phyloP scores from a whole-genome alignment of 169 alveolate genomes.

The Plasmodium relictum region DNA sequence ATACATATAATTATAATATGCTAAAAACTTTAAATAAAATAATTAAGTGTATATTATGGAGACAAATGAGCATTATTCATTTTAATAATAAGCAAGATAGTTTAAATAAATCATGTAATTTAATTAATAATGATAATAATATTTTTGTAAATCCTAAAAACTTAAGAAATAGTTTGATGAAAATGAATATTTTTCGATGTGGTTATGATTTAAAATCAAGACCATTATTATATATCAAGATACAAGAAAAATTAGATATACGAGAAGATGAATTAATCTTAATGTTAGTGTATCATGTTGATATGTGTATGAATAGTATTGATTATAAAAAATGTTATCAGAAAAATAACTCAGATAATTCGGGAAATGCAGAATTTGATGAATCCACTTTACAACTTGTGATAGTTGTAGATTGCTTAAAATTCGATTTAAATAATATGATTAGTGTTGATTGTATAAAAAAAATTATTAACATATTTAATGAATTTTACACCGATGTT shows the following conservation, averaged over 20 bases:
- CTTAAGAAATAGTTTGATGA: conserved; percentile 35
- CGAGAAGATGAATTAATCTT: conserved; percentile 44
- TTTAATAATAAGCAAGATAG: conserved; percentile 23
- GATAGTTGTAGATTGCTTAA: conserved; percentile 51
- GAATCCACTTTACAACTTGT: conserved; percentile 47
- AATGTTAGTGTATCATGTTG: conserved; percentile 59
- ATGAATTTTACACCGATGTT: conserved; percentile 70
- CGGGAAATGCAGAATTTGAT: background rate
- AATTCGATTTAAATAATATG: conserved; percentile 71
- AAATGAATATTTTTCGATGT: conserved; percentile 43
- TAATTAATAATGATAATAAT: background rate
- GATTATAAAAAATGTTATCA: conserved; percentile 27
- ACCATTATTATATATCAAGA: conserved; percentile 49
- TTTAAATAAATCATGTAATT: background rate
- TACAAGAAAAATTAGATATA: conserved; percentile 71
- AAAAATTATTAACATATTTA: conserved; percentile 64
- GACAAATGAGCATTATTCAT: conserved; percentile 38
- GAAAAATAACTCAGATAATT: background rate
- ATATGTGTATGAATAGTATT: conserved; percentile 69
- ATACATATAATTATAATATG: conserved; percentile 56
- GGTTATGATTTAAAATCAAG: conserved; percentile 41
- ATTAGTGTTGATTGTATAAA: conserved; percentile 62
- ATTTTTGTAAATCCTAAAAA: conserved; percentile 37
- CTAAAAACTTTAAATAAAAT: conserved; percentile 54
- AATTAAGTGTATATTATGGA: conserved; percentile 59